Evolutionary conservation across 2,329 filamentous ascomycete species (phyloP).

Genomic region (Torrubiellomyces zombiae): DNA sequence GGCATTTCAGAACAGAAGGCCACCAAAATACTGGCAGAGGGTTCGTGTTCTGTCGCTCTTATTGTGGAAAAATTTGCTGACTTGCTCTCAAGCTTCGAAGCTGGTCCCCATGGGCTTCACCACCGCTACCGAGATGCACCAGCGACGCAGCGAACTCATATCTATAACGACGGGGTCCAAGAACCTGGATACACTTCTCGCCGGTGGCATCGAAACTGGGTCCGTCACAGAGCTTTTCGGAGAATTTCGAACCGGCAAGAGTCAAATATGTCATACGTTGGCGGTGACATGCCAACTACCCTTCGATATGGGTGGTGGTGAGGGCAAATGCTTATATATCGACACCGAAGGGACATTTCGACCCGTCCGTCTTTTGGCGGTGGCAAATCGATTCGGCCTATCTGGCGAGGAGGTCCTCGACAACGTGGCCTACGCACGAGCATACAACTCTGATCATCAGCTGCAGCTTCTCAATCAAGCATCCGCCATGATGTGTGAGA

Average conservation of each 20-base stretch:
- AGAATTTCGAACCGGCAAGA: slow-evolving; percentile 95
- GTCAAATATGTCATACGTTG: slow-evolving; percentile 96
- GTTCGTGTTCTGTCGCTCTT: too few species aligned
- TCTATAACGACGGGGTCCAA: slow-evolving; percentile 97
- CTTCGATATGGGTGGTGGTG: slow-evolving; percentile 96
- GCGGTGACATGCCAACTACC: slow-evolving; percentile 95
- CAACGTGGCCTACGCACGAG: slow-evolving; percentile 93
- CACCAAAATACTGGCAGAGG: slow-evolving; percentile 76
- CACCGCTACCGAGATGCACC: slow-evolving; percentile 97
- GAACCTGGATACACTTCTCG: slow-evolving; percentile 85
- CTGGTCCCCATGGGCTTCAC: slow-evolving; percentile 98
- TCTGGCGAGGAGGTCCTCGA: slow-evolving; percentile 95
- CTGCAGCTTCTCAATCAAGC: slow-evolving; percentile 89
- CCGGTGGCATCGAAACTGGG: slow-evolving; percentile 88
- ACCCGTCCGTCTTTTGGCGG: slow-evolving; percentile 75
- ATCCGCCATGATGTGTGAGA: slow-evolving; percentile 98
- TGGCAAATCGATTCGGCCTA: slow-evolving; percentile 85
- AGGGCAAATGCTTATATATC: slow-evolving; percentile 96
- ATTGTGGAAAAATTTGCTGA: too few species aligned
- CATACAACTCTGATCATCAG: slow-evolving; percentile 97
- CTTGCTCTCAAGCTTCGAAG: slow-evolving; percentile 54
- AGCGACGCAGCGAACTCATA: slow-evolving; percentile 87
- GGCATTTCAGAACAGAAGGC: slow-evolving; percentile 97
- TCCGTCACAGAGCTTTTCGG: slow-evolving; percentile 97
- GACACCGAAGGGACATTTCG: slow-evolving; percentile 96